Evolutionary conservation across 2,329 filamentous ascomycete species (phyloP), one percentile per base, ranked within the genome.

Genomic region (Penicillium sp.): DNA sequence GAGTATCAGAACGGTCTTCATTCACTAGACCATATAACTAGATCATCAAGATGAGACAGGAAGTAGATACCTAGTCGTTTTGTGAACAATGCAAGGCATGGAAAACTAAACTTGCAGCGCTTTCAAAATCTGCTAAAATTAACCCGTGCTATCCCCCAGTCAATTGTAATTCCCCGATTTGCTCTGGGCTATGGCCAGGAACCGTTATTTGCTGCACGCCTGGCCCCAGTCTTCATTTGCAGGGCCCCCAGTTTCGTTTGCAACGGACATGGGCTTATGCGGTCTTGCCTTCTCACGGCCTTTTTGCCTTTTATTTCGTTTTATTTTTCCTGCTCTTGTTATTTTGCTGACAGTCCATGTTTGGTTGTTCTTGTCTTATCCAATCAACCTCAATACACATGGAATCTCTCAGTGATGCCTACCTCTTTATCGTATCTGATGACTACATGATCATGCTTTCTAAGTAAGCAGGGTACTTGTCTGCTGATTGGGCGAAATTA

Each of bases 191-290:
- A 41, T 31, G 27, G 53, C 50, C 54, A 60, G 59, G 55, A 58
- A 62, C 60, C 62, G 62, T 64, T 64, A 59, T 63, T 64, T 56
- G 50, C 50, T 63, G 62, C 50, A 45, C 54, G 56, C 50, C 54
- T 49, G 34, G 60, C 56, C 54, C 49, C 48, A 34, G 18, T 54
- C 42, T 21, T 14, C 27, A 62, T 62, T 48, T 45, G 52, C 57
- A 62, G 59, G 60, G 47, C 42, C 13, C 24, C 38, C 46, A 14
- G 61, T 49, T 50, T 45, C 32, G 22, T 44, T 47, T 43, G 5
- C n/a, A 56, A 60, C 56, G 39, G 43, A 39, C 24, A n/a, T 42
- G 43, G 18, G 18, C 18, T 38, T 39, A 42, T 27, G 48, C 44
- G 22, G 29, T 27, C 13, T 45, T 45, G 40, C 31, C 16, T 32